Percentiles rank a stretch among this genome's conserved stretches.
phyloP scores from a whole-genome alignment of 2,329 filamentous ascomycete species.

The Botrytis elliptica region DNA sequence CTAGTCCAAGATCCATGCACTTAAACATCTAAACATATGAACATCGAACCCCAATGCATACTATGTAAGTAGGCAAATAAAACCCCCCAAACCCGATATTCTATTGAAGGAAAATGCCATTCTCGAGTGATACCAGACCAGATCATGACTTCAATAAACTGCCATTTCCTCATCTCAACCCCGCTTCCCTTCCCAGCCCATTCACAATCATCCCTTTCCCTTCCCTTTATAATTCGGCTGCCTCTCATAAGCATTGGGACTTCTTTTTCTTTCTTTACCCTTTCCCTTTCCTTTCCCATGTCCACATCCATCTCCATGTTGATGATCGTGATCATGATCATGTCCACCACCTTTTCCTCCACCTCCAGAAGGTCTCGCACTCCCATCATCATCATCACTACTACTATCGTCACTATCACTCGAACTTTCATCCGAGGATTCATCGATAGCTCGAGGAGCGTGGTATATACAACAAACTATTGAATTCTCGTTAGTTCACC shows the following conservation, averaged over 20 bases:
- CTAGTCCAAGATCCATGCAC: background rate
- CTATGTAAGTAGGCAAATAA: background rate
- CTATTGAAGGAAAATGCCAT: background rate
- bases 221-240: constrained; percentile 57
- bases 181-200: background rate
- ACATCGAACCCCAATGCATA: background rate
- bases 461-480: constrained; percentile 99
- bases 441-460: constrained; percentile 74
- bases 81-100: background rate
- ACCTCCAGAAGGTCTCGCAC: constrained; percentile 41
- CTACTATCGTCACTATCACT: constrained; percentile 55
- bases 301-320: constrained; percentile 31
- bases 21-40: background rate
- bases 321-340: constrained; percentile 34
- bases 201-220: background rate
- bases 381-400: constrained; percentile 44
- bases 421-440: constrained; percentile 71
- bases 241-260: constrained; percentile 81
- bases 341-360: constrained; percentile 31
- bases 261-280: constrained; percentile 52
- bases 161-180: background rate
- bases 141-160: background rate
- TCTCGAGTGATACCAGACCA: background rate
- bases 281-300: constrained; percentile 38
- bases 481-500: background rate